phyloP scores from a whole-genome alignment of 192 early-diverging fungal genomes.

The Backusella australiensis region DNA sequence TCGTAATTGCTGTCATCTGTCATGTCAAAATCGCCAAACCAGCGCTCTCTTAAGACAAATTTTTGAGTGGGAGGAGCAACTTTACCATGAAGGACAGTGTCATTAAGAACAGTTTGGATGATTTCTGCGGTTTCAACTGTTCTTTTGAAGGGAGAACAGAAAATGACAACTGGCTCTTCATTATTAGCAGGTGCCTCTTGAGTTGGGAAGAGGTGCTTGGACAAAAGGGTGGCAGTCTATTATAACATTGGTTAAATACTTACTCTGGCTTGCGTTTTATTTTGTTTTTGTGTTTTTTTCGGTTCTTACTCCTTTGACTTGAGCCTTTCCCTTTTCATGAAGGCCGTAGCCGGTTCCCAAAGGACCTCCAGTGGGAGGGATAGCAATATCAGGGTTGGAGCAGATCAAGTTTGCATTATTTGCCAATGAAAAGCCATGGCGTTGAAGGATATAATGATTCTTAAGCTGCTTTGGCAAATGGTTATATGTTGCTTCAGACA shows the following conservation, averaged over 20 bases:
- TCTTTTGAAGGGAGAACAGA: constrained; percentile 51
- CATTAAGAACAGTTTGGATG: constrained; percentile 24
- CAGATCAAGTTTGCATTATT: constrained; percentile 53
- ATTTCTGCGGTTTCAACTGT: constrained; percentile 53
- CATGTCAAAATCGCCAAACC: constrained; percentile 58
- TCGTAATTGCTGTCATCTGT: constrained; percentile 39
- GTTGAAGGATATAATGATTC: constrained; percentile 43
- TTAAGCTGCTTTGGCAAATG: constrained; percentile 26
- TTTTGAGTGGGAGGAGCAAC: constrained; percentile 17
- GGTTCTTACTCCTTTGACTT: constrained; percentile 43
- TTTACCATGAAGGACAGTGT: constrained; percentile 1
- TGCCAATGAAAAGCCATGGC: constrained; percentile 59
- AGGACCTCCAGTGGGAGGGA: constrained; percentile 43
- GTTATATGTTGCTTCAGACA: constrained; percentile 15
- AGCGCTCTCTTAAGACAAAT: constrained; percentile 48
- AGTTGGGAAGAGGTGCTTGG: constrained; percentile 24
- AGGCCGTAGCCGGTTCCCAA: constrained; percentile 50
- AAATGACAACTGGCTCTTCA: constrained; percentile 33
- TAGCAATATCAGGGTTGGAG: constrained; percentile 53
- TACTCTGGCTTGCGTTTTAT: neutral
- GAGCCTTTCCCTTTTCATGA: constrained; percentile 43
- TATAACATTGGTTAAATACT: neutral
- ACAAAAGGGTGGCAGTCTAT: constrained; percentile 35
- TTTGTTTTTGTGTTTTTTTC: neutral
- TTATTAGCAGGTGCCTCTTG: neutral